Percentiles rank a stretch among this genome's conserved stretches.
Conservation (phyloP, 2,329 filamentous ascomycete species). For the Ilyonectria destructans region DNA sequence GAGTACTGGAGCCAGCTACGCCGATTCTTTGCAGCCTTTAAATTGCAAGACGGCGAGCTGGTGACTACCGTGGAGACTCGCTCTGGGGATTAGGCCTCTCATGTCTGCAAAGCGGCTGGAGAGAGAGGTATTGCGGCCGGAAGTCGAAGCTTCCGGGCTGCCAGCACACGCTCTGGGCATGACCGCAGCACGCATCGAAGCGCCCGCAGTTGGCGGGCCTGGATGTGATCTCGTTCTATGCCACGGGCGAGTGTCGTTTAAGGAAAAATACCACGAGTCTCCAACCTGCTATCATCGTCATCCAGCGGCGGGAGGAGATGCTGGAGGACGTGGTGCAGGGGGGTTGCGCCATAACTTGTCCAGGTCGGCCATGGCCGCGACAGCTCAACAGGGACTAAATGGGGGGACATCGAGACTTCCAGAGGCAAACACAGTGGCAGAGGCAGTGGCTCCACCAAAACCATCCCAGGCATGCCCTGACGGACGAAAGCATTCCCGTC, state of each 20-base stretch:
- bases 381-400: constrained; percentile 45
- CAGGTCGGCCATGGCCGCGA: constrained; percentile 41
- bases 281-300: constrained; percentile 42
- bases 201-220: constrained; percentile 43
- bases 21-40: constrained; percentile 48
- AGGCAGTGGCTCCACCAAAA: constrained; percentile 44
- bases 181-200: constrained; percentile 37
- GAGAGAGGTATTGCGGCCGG: constrained; percentile 42
- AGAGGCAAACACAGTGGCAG: constrained; percentile 26
- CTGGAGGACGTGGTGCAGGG: constrained; percentile 41
- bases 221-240: constrained; percentile 44
- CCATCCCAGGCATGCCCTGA: constrained; percentile 38
- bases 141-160: constrained; percentile 18
- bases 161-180: constrained; percentile 23
- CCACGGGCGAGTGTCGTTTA: constrained; percentile 44
- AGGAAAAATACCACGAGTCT: constrained; percentile 46
- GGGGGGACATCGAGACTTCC: constrained; percentile 41
- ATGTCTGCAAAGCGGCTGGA: constrained; percentile 41
- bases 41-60: constrained; percentile 50
- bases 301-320: constrained; percentile 39
- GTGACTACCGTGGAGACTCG: constrained; percentile 45
- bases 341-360: constrained; percentile 44
- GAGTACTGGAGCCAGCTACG: constrained; percentile 47
- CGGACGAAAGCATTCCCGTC: constrained; percentile 40
- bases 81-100: constrained; percentile 44